Evolutionary conservation across 768 basidiomycete species (phyloP).

Genomic region (Ramaria rubella): DNA sequence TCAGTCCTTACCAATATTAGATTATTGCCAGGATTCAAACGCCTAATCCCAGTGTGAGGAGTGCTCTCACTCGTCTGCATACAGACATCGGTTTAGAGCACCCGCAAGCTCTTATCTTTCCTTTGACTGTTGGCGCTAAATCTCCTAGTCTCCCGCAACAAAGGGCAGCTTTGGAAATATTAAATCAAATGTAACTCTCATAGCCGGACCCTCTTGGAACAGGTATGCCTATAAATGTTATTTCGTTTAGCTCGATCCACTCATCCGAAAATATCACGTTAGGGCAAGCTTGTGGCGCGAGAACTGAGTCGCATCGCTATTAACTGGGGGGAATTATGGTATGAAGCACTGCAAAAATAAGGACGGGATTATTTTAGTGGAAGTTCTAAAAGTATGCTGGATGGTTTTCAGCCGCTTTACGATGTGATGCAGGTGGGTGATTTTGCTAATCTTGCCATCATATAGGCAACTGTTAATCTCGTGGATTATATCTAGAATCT

Average conservation of each 20-base stretch:
- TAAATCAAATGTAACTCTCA: conserved; percentile 40
- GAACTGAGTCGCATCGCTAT: conserved; percentile 45
- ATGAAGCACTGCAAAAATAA: conserved; percentile 44
- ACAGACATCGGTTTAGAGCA: conserved; percentile 41
- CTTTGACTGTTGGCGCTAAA: conserved; percentile 41
- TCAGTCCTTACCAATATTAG: conserved; percentile 16
- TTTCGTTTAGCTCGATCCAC: not conserved
- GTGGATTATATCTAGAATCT: conserved; percentile 66
- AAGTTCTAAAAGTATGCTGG: conserved; percentile 41
- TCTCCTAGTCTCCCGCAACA: conserved; percentile 36
- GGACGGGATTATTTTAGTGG: conserved; percentile 41
- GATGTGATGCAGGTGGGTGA: conserved; percentile 44
- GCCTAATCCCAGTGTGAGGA: conserved; percentile 32
- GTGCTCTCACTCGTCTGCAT: conserved; percentile 36
- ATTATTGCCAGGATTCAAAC: conserved; percentile 46
- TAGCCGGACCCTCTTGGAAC: conserved; percentile 37
- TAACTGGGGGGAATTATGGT: conserved; percentile 46
- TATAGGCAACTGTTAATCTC: not conserved
- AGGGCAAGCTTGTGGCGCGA: conserved; percentile 37
- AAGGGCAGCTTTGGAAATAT: conserved; percentile 34
- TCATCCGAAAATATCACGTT: conserved; percentile 12
- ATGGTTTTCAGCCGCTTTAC: conserved; percentile 38
- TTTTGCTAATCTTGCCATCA: conserved; percentile 17
- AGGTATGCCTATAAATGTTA: conserved; percentile 16
- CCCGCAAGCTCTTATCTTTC: conserved; percentile 43